Evolutionary conservation across 192 early-diverging fungal species (phyloP).

Genomic region (Pilaira anomala): DNA sequence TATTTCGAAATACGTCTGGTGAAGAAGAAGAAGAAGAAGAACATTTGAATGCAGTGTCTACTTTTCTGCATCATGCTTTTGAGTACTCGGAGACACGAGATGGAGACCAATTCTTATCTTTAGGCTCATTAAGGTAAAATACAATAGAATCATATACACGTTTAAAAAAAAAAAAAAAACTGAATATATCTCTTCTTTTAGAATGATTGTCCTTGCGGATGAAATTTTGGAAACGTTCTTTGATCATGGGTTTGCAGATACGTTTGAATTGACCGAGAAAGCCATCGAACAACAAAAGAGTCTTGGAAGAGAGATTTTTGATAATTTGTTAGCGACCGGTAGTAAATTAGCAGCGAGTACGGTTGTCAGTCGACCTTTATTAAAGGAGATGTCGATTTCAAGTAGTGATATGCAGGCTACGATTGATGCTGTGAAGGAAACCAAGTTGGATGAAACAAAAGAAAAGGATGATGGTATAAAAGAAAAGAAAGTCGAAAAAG

Average conservation of each 20-base stretch:
- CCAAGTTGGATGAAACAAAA: background rate
- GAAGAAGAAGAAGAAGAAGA: slow-evolving; percentile 48
- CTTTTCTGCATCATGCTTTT: slow-evolving; percentile 57
- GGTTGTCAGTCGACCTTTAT: background rate
- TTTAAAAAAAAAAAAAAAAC: background rate
- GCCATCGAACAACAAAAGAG: slow-evolving; percentile 46
- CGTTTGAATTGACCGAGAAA: slow-evolving; percentile 61
- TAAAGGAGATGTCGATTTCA: slow-evolving; percentile 16
- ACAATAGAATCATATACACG: background rate
- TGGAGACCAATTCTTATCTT: slow-evolving; percentile 18
- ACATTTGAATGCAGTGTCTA: slow-evolving; percentile 49
- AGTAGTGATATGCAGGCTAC: slow-evolving; percentile 29
- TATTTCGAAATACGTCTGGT: slow-evolving; percentile 37
- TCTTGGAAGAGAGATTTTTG: slow-evolving; percentile 56
- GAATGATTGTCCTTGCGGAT: slow-evolving; percentile 84
- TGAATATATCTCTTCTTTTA: background rate
- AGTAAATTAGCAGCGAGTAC: slow-evolving; percentile 41
- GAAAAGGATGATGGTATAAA: background rate
- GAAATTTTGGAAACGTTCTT: slow-evolving; percentile 85
- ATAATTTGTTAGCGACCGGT: slow-evolving; percentile 53
- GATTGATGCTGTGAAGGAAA: background rate
- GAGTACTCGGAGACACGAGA: slow-evolving; percentile 35
- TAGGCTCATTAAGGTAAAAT: slow-evolving; percentile 25
- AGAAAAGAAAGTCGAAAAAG: background rate
- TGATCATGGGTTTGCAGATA: slow-evolving; percentile 58